phyloP scores from a whole-genome alignment of 1,139 yeast genomes.

The Debaryomyces psychrophilus region DNA sequence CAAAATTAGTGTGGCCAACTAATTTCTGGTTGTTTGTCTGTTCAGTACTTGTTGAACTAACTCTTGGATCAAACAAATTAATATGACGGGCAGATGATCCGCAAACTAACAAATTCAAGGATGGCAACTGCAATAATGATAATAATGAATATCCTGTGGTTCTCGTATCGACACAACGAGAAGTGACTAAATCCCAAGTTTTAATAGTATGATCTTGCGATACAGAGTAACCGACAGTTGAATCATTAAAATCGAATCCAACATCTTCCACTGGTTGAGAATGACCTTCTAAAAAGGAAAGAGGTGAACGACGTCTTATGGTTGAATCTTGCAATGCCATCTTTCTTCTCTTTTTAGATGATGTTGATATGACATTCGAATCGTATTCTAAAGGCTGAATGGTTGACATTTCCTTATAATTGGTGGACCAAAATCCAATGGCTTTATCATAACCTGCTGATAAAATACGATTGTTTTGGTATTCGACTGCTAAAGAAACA shows the following conservation, averaged over 20 bases:
- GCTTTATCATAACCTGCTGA: slow-evolving; percentile 84
- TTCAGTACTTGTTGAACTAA: slow-evolving; percentile 37
- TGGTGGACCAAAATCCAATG: slow-evolving; percentile 89
- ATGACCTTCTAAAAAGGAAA: slow-evolving; percentile 79
- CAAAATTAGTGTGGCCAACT: slow-evolving; percentile 90
- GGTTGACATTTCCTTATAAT: slow-evolving; percentile 79
- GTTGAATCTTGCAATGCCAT: slow-evolving; percentile 77
- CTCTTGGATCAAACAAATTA: slow-evolving; percentile 88
- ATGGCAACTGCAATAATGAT: slow-evolving; percentile 69
- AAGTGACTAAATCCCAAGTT: slow-evolving; percentile 93
- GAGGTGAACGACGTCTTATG: slow-evolving; percentile 78
- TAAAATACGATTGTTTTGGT: slow-evolving; percentile 57
- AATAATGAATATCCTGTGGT: slow-evolving; percentile 86
- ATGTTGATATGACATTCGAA: slow-evolving; percentile 61
- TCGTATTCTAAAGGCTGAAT: slow-evolving; percentile 62
- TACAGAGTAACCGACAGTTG: slow-evolving; percentile 86
- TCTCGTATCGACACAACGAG: slow-evolving; percentile 82
- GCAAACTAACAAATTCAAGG: slow-evolving; percentile 71
- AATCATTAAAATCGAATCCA: slow-evolving; percentile 69
- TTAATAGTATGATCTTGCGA: slow-evolving; percentile 94
- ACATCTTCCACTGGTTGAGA: slow-evolving; percentile 85
- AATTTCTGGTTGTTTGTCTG: slow-evolving; percentile 60
- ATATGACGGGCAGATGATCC: slow-evolving; percentile 98
- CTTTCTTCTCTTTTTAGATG: slow-evolving; percentile 87
- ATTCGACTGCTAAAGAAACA: slow-evolving; percentile 68